Evolutionary conservation across 139 green algal species (phyloP).

Genomic region (Axilococcus clingmanii): DNA sequence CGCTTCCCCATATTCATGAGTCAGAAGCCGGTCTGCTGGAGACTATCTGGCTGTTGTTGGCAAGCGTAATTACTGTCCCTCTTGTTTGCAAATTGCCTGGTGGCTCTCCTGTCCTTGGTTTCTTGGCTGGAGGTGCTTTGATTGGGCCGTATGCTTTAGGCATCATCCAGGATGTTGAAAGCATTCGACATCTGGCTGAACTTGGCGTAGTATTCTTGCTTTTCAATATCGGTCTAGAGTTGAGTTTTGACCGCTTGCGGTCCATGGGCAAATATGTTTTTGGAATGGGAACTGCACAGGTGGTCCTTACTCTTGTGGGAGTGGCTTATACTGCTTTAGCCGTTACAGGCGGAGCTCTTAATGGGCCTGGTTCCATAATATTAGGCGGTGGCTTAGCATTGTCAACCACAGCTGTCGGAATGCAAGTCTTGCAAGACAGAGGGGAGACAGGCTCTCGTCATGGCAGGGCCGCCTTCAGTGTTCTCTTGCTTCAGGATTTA

Average conservation of each 20-base stretch:
- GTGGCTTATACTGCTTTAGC: constrained; percentile 33
- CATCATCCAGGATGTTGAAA: constrained; percentile 82
- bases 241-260: constrained; percentile 84
- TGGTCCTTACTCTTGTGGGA: constrained; percentile 51
- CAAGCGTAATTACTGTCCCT: constrained; percentile 71
- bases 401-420: constrained; percentile 92
- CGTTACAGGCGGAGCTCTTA: constrained; percentile 34
- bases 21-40: constrained; percentile 69
- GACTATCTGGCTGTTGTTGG: constrained; percentile 81
- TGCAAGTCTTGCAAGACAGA: constrained; percentile 91
- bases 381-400: constrained; percentile 89
- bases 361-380: constrained; percentile 75
- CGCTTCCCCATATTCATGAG: constrained; percentile 44
- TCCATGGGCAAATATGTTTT: constrained; percentile 98
- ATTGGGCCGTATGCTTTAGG: constrained; percentile 88
- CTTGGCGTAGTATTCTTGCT: constrained; percentile 94
- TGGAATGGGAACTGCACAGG: constrained; percentile 87
- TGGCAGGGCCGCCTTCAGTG: constrained; percentile 88
- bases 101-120: constrained; percentile 88
- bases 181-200: constrained; percentile 81
- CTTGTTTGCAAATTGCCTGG: constrained; percentile 85
- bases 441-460: constrained; percentile 85
- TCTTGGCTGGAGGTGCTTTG: constrained; percentile 81
- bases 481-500: constrained; percentile 95
- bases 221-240: constrained; percentile 96